Evolutionary conservation across 1,284 basidiomycete genomes (phyloP).

Genomic region (Fomitopsis pinicola): DNA sequence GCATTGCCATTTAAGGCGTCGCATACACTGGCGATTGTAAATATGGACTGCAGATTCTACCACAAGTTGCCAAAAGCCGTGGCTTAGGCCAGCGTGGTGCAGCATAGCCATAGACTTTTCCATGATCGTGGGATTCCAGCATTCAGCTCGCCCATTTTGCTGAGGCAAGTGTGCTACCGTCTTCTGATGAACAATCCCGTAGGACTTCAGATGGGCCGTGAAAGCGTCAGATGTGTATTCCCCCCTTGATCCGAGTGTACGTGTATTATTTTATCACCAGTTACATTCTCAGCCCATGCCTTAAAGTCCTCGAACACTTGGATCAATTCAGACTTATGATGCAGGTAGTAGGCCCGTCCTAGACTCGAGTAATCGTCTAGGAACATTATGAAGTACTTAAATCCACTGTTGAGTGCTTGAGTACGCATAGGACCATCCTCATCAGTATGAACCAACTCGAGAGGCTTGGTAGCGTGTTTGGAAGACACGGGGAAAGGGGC

Average conservation of each 20-base stretch:
- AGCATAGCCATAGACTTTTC: background rate
- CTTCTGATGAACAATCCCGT: background rate
- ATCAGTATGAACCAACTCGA: background rate
- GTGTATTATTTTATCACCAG: background rate
- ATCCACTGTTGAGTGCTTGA: background rate
- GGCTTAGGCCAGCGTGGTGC: background rate
- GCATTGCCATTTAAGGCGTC: no score
- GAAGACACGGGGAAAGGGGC: background rate
- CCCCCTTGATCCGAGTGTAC: background rate
- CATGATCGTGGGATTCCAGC: background rate
- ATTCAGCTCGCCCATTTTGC: background rate
- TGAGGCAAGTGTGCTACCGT: background rate
- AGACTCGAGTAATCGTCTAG: background rate
- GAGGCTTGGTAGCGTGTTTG: background rate
- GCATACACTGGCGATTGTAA: no score
- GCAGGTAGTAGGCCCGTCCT: background rate
- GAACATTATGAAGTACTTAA: background rate
- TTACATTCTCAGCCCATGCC: background rate
- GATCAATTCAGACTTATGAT: background rate
- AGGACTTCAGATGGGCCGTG: background rate
- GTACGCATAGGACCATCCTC: background rate
- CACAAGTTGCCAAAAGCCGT: background rate
- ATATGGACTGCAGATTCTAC: background rate
- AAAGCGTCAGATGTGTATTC: background rate
- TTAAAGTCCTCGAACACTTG: background rate